Percentiles rank a stretch among this genome's conserved stretches.
Conservation (phyloP, 345 rosid species). For the Turritis glabra region DNA sequence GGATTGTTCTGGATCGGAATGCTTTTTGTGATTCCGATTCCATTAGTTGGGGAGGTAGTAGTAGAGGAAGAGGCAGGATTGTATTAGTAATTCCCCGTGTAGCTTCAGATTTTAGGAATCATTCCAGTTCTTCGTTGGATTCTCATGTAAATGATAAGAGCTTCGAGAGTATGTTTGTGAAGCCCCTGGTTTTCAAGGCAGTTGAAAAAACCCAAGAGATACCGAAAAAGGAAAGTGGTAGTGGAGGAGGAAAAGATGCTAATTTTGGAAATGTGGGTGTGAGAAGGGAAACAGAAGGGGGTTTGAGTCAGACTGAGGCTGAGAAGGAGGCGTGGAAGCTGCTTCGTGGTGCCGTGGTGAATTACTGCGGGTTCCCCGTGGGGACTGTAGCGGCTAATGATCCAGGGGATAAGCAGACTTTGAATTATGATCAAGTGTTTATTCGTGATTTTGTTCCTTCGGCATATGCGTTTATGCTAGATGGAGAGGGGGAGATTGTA, state of each 20-base stretch:
- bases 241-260: conserved; percentile 46
- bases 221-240: conserved; percentile 37
- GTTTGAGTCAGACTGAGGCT: conserved; percentile 46
- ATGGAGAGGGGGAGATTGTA: conserved; percentile 86
- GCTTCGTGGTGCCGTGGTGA: conserved; percentile 70
- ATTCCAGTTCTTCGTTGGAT: conserved; percentile 62
- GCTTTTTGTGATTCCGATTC: conserved; percentile 63
- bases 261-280: conserved; percentile 29
- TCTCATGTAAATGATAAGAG: conserved; percentile 66
- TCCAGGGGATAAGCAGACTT: conserved; percentile 64
- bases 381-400: conserved; percentile 89
- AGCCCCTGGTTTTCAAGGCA: conserved; percentile 54
- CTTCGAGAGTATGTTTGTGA: conserved; percentile 70
- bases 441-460: conserved; percentile 99
- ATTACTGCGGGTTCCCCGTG: conserved; percentile 75
- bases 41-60: conserved; percentile 29
- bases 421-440: conserved; percentile 94
- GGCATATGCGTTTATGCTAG: conserved; percentile 82
- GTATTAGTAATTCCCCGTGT: conserved; percentile 72
- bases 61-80: conserved; percentile 51
- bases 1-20: conserved; percentile 46
- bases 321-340: conserved; percentile 90
- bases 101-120: conserved; percentile 71
- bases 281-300: background rate
- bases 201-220: background rate